A percentile compares a stretch with the other conserved stretches of the same genome.
phyloP scores from a whole-genome alignment of 495 filamentous ascomycete genomes.

The Lophiotrema nucula region DNA sequence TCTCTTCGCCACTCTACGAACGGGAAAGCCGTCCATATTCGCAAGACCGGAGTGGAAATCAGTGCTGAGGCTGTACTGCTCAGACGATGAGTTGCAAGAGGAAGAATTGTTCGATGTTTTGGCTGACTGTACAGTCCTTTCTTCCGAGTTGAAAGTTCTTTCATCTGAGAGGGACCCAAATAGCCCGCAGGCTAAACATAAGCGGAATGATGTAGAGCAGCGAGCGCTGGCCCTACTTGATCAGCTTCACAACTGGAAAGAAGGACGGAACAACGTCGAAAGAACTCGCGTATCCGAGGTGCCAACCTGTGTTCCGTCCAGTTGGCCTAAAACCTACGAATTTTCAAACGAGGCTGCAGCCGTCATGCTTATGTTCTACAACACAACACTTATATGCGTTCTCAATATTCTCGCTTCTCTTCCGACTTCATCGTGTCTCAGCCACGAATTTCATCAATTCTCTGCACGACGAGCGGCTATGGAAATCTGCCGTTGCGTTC shows the following conservation, averaged over 20 bases:
- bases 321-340: not conserved
- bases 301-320: not conserved
- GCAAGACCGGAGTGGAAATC: conserved; percentile 9
- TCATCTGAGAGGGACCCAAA: not conserved
- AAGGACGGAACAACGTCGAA: not conserved
- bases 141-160: not conserved
- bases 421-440: not conserved
- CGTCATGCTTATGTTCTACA: conserved; percentile 18
- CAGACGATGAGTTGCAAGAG: conserved; percentile 1
- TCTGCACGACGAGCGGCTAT: not conserved
- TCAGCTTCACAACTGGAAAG: not conserved
- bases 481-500: not conserved
- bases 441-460: not conserved
- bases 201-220: not conserved
- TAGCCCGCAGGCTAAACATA: not conserved
- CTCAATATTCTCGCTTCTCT: conserved; percentile 2
- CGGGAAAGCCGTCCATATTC: conserved; percentile 2
- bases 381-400: conserved; percentile 14
- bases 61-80: not conserved
- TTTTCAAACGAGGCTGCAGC: conserved; percentile 4
- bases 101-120: conserved; percentile 8
- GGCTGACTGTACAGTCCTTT: conserved; percentile 11
- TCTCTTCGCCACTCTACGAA: not conserved
- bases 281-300: not conserved
- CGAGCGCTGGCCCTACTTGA: not conserved